A percentile compares a stretch with the other conserved stretches of the same genome.
phyloP scores from a whole-genome alignment of 768 basidiomycete genomes.

The Phallus indusiatus region DNA sequence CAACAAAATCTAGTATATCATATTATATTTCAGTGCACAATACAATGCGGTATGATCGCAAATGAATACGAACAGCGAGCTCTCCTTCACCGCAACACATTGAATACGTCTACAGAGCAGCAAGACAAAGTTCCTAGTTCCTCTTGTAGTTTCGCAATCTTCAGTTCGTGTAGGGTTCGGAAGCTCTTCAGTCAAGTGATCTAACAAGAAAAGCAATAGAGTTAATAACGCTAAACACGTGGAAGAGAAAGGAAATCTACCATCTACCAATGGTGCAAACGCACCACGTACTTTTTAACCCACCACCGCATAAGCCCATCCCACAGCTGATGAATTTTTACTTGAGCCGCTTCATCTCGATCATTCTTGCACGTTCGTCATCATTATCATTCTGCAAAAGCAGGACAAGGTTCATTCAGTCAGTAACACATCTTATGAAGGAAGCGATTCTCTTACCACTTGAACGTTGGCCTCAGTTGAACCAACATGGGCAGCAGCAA shows the following conservation, averaged over 20 bases:
- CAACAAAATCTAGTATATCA: slow-evolving; percentile 48
- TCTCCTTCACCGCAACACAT: slow-evolving; percentile 88
- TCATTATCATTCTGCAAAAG: slow-evolving; percentile 68
- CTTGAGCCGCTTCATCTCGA: slow-evolving; percentile 79
- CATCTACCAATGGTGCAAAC: slow-evolving; percentile 77
- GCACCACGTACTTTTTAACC: slow-evolving; percentile 73
- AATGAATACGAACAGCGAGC: slow-evolving; percentile 37
- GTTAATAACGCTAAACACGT: no score
- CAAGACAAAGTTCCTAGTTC: slow-evolving; percentile 66
- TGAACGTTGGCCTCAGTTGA: slow-evolving; percentile 66
- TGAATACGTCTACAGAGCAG: slow-evolving; percentile 77
- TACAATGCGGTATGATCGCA: not conserved
- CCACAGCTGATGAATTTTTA: slow-evolving; percentile 76
- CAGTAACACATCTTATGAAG: not conserved
- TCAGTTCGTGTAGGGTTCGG: slow-evolving; percentile 76
- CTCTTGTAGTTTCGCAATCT: slow-evolving; percentile 71
- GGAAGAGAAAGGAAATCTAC: slow-evolving; percentile 31
- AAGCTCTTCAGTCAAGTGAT: slow-evolving; percentile 84
- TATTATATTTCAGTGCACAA: not conserved
- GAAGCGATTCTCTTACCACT: slow-evolving; percentile 29
- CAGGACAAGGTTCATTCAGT: no score
- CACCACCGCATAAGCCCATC: slow-evolving; percentile 76
- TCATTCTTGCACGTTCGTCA: slow-evolving; percentile 81
- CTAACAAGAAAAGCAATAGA: slow-evolving; percentile 28
- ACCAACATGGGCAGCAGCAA: slow-evolving; percentile 78